Evolutionary conservation across 768 basidiomycete species (phyloP).

Genomic region (Tulasnella sp.): DNA sequence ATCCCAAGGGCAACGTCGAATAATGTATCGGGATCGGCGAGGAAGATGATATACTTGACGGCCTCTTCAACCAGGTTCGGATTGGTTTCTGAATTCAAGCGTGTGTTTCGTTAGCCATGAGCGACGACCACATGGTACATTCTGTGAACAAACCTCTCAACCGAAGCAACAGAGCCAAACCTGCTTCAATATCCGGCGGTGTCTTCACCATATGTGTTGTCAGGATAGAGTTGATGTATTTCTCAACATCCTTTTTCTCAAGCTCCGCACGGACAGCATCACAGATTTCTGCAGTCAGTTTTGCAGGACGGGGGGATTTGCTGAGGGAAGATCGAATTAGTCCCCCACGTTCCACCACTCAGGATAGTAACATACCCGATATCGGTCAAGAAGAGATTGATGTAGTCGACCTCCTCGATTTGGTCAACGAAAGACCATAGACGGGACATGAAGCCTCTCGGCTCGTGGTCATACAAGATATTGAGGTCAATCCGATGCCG

Average conservation of each 20-base stretch:
- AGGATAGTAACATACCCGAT: constrained; percentile 52
- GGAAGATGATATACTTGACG: constrained; percentile 96
- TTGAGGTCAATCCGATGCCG: constrained; percentile 91
- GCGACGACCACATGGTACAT: neutral
- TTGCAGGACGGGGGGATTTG: constrained; percentile 50
- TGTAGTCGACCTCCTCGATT: constrained; percentile 79
- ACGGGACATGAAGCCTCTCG: constrained; percentile 53
- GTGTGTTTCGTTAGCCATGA: neutral
- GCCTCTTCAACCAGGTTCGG: constrained; percentile 86
- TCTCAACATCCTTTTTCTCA: constrained; percentile 59
- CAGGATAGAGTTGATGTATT: constrained; percentile 83
- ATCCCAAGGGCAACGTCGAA: constrained; percentile 96
- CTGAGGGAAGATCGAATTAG: constrained; percentile 33
- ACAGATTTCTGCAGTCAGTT: constrained; percentile 60
- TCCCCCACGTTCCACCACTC: neutral
- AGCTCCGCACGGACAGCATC: constrained; percentile 66
- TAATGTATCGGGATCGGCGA: constrained; percentile 83
- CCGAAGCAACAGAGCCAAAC: constrained; percentile 60
- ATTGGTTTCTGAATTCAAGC: constrained; percentile 40
- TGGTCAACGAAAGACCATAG: constrained; percentile 71
- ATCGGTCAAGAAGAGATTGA: constrained; percentile 84
- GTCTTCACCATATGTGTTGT: constrained; percentile 89
- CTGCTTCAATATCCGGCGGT: constrained; percentile 86
- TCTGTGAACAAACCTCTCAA: constrained; percentile 54
- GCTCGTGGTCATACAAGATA: constrained; percentile 75